Conservation (phyloP, 495 filamentous ascomycete species). For the Penicillium waksmanii region DNA sequence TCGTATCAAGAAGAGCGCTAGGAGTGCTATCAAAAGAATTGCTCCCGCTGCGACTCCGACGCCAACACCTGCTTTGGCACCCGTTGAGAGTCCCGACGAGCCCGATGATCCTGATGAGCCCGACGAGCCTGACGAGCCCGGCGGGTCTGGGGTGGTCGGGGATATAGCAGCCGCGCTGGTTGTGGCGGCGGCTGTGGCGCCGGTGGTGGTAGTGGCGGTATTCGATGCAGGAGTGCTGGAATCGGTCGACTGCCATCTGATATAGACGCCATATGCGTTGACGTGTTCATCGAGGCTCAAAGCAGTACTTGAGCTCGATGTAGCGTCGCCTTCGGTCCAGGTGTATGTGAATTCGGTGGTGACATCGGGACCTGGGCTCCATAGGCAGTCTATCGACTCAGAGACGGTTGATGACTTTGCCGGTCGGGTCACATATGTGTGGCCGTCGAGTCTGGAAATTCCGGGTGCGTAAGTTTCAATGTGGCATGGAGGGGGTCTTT, state of each 20-base stretch:
- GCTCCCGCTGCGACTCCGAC: conserved; percentile 8
- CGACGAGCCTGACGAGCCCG: conserved; percentile 3
- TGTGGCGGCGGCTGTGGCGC: neutral
- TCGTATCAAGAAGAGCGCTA: conserved; percentile 2
- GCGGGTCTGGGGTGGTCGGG: neutral
- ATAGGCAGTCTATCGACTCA: neutral
- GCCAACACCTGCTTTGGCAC: conserved; percentile 4
- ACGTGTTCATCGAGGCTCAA: neutral
- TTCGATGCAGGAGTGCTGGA: neutral
- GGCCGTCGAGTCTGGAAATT: neutral
- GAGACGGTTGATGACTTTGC: neutral
- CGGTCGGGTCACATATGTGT: neutral
- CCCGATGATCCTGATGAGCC: conserved; percentile 2
- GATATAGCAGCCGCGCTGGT: neutral
- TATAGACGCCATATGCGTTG: conserved; percentile 9
- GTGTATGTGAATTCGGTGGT: conserved; percentile 1
- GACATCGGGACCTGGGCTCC: neutral
- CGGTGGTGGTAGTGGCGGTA: neutral
- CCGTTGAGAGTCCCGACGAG: conserved; percentile 2
- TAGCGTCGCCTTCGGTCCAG: neutral
- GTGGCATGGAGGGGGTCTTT: neutral
- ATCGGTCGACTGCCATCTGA: conserved; percentile 7
- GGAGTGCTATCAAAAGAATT: neutral
- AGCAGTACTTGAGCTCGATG: neutral
- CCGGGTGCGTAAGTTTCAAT: neutral